Evolutionary conservation across 306 rosid species (phyloP), one percentile per base, ranked within the genome.

Genomic region (Pyrus betulifolia): DNA sequence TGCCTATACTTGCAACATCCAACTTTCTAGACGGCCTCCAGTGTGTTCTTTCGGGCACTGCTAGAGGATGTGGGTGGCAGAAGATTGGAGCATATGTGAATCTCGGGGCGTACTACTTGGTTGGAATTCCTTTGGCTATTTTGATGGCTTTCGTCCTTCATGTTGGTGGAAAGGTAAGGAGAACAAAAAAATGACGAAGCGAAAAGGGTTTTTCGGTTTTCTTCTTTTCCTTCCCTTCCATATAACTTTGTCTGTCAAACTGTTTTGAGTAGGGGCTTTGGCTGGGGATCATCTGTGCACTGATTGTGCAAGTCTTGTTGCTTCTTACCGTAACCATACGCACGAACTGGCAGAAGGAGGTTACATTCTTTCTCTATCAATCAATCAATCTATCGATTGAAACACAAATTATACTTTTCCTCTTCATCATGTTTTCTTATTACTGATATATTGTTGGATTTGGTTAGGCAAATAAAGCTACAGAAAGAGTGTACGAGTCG

Each of bases 61-160:
- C 88, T 71, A 86, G 98, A 85, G 98, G 96, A 61, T 90, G 98
- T 72, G 98, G 96, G 40, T 84, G 91, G 97, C 97, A 93, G 80
- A 88, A 87, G 63, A 79, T 86, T 51, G 97, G 97, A 76, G 94
- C 97, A 57, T 83, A 45, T 66, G 79, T 93, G 25, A 93, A 93
- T 72, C 88, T 93, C 22, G 94, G 96, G 11, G 79, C 94, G 23
- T 93, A 90, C 80, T 93, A 93, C 51, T 38, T 90, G 14, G 88
- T 89, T 44, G 96, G 98, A 82, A 85, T 90, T 79, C 94, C 96
- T 19, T 62, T 72, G 55, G 91, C 96, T 71, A 35, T 81, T 75
- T 35, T 86, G 3, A 79, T 93, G 33, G 93, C 93, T 62, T 93
- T 93, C 78, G 84, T 86, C 14, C n/a, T 85, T 38, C 83, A 86